A percentile compares a stretch with the other conserved stretches of the same genome.
Conservation (phyloP, 1,284 basidiomycete genomes). For the Tausonia pullulans region DNA sequence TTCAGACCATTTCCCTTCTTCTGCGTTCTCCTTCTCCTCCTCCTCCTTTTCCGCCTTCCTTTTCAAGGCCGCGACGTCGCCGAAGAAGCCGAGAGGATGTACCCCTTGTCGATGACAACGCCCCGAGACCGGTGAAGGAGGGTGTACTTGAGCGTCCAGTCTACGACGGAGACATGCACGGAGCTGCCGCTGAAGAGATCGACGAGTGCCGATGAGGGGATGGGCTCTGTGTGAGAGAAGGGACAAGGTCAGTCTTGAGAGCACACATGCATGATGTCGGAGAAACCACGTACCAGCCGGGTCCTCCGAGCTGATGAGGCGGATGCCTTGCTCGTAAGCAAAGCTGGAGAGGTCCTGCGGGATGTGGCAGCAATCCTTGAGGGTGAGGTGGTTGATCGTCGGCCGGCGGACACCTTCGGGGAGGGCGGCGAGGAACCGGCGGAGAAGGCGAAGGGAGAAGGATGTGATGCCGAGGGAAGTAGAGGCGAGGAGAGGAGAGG, state of each 20-base stretch:
- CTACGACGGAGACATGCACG: neutral
- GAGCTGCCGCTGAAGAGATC: neutral
- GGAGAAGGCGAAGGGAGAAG: conserved; percentile 9
- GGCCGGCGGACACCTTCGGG: neutral
- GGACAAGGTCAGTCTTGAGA: neutral
- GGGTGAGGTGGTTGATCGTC: conserved; percentile 3
- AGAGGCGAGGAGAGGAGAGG: neutral
- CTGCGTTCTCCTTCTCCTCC: neutral
- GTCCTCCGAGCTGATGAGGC: conserved; percentile 2
- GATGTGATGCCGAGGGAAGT: conserved; percentile 5
- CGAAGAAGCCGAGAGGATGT: neutral
- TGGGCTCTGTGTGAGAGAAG: neutral
- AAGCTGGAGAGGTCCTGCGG: conserved; percentile 5
- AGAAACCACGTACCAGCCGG: neutral
- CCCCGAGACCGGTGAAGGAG: conserved; percentile 10
- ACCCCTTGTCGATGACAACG: conserved; percentile 14
- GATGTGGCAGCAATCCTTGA: conserved; percentile 14
- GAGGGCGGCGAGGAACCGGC: neutral
- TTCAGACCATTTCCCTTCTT: neutral
- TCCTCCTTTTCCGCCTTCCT: neutral
- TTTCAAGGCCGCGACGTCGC: neutral
- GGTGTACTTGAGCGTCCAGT: conserved; percentile 12
- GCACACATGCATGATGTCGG: neutral
- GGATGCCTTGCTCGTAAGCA: neutral
- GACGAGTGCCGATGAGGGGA: neutral